Conservation (phyloP, 78 protist species). For the Neovahlkampfia damariscottae region DNA sequence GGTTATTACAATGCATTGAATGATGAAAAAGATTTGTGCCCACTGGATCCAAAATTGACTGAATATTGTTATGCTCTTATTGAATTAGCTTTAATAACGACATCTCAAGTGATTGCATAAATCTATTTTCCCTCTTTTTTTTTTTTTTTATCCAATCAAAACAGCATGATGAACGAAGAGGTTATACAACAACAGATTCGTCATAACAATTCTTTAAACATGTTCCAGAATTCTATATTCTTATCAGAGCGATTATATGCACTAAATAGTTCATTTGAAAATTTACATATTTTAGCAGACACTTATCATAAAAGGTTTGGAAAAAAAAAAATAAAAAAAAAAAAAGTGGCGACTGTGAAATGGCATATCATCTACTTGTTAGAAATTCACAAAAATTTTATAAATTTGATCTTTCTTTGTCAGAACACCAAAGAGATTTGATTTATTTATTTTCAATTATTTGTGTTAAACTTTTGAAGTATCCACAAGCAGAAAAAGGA, state of each 20-base stretch:
- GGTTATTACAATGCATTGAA: too few species aligned
- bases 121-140: too few species aligned
- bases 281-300: not conserved
- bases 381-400: not conserved
- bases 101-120: too few species aligned
- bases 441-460: not conserved
- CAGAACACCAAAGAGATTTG: not conserved
- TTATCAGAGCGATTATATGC: not conserved
- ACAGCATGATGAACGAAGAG: too few species aligned
- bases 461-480: not conserved
- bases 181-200: too few species aligned
- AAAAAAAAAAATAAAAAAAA: not conserved
- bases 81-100: too few species aligned
- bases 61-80: too few species aligned
- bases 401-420: not conserved
- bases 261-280: not conserved
- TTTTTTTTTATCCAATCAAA: too few species aligned
- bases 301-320: not conserved
- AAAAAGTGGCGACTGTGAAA: too few species aligned
- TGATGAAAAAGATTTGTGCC: too few species aligned
- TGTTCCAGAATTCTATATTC: not conserved
- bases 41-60: too few species aligned
- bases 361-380: not conserved
- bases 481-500: not conserved
- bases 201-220: too few species aligned